These are phyloP conservation scores for Ballota nigra DNA, from an alignment of 257 asterid species.

Conservation along the genomic window DNA sequence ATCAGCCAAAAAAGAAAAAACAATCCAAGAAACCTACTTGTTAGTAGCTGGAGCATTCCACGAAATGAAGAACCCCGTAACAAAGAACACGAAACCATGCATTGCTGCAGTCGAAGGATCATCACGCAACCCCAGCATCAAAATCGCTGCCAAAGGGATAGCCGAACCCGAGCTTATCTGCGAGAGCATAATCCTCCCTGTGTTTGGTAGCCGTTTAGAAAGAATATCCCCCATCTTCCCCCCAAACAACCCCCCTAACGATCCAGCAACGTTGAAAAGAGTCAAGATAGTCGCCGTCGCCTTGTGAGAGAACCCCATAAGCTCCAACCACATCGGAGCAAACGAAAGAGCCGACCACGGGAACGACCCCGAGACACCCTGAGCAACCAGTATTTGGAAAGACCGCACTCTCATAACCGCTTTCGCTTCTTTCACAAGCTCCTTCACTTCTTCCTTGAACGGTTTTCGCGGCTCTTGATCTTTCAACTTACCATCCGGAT, in stretches of 20 bases:
- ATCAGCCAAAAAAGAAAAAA: neutral
- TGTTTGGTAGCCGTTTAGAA: conserved; percentile 60
- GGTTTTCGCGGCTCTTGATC: conserved; percentile 38
- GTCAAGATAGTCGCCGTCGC: conserved; percentile 63
- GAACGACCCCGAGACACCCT: conserved; percentile 76
- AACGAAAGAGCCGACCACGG: conserved; percentile 76
- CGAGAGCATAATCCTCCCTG: conserved; percentile 70
- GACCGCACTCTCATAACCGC: conserved; percentile 61
- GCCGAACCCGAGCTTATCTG: conserved; percentile 88
- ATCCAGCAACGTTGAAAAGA: conserved; percentile 54
- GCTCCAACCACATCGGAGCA: conserved; percentile 85
- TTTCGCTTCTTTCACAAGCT: conserved; percentile 62
- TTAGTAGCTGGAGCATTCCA: conserved; percentile 93
- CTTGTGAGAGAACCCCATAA: conserved; percentile 80
- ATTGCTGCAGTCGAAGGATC: conserved; percentile 49
- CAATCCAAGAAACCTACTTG: conserved; percentile 46
- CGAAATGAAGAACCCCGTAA: conserved; percentile 65
- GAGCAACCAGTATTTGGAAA: conserved; percentile 68
- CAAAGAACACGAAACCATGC: conserved; percentile 66
- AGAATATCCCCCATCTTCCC: conserved; percentile 81
- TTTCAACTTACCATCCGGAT: conserved; percentile 35
- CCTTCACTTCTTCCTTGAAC: conserved; percentile 43
- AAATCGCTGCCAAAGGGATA: conserved; percentile 71
- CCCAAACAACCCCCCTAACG: conserved; percentile 74
- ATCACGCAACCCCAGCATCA: conserved; percentile 71